These are phyloP conservation scores for Talaromyces pinophilus DNA, from an alignment of 2,329 filamentous ascomycete species.

Conservation along the genomic window DNA sequence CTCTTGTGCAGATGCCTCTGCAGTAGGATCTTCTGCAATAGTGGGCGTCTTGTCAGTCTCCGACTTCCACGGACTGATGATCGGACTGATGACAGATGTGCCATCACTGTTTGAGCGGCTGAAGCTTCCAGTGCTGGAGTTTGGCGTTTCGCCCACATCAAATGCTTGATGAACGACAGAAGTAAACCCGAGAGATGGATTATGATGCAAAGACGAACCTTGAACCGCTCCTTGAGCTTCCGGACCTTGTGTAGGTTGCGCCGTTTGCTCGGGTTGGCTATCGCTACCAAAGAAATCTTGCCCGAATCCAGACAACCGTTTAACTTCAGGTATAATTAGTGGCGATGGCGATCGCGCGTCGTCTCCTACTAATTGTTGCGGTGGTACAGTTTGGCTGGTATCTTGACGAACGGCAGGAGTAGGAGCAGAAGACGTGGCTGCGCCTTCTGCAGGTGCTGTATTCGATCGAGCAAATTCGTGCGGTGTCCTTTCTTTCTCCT, in stretches of 20 bases:
- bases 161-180: slow-evolving; percentile 67
- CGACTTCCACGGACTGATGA: slow-evolving; percentile 53
- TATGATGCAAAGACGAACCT: slow-evolving; percentile 48
- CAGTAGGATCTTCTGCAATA: slow-evolving; percentile 56
- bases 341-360: slow-evolving; percentile 23
- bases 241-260: slow-evolving; percentile 15
- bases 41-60: slow-evolving; percentile 51
- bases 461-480: not conserved
- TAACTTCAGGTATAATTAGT: slow-evolving; percentile 45
- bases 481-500: slow-evolving; percentile 58
- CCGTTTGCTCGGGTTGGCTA: slow-evolving; percentile 24
- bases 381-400: not conserved
- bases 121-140: slow-evolving; percentile 56
- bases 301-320: slow-evolving; percentile 45
- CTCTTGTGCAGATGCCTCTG: slow-evolving; percentile 35
- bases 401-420: not conserved
- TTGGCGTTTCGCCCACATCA: slow-evolving; percentile 57
- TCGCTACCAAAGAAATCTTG: slow-evolving; percentile 31
- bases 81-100: slow-evolving; percentile 65
- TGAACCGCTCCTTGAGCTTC: slow-evolving; percentile 27
- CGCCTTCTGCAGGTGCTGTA: not conserved
- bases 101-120: slow-evolving; percentile 63
- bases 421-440: not conserved
- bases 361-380: not conserved
- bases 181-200: slow-evolving; percentile 57